Conservation (phyloP, 176 grass and related monocot genomes). For the Hyparrhenia diplandra region DNA sequence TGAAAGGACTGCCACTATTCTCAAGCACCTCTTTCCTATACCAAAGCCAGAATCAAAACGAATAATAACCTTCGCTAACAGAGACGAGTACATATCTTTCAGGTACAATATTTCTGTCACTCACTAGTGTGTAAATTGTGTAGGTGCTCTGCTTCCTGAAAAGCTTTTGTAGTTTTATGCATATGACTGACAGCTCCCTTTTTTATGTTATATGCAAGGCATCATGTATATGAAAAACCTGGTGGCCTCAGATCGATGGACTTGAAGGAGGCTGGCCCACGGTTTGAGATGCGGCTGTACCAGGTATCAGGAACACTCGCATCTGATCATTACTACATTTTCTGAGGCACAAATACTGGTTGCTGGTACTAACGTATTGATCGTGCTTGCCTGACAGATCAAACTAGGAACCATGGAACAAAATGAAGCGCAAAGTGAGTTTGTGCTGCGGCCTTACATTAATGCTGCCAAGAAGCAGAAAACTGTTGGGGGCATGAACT, state of each 20-base stretch:
- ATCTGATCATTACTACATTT: neutral
- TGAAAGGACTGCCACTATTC: slow-evolving; percentile 69
- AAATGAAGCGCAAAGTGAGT: slow-evolving; percentile 64
- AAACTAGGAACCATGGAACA: slow-evolving; percentile 69
- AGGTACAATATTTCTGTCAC: slow-evolving; percentile 35
- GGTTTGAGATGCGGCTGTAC: slow-evolving; percentile 79
- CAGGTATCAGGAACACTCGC: slow-evolving; percentile 32
- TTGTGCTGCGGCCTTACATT: slow-evolving; percentile 54
- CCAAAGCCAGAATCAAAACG: slow-evolving; percentile 79
- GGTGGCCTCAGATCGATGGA: slow-evolving; percentile 71
- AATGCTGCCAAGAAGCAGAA: slow-evolving; percentile 77
- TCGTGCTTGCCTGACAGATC: slow-evolving; percentile 36
- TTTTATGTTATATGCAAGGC: slow-evolving; percentile 37
- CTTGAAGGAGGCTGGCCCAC: slow-evolving; percentile 78
- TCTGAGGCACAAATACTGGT: neutral
- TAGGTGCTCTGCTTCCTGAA: neutral
- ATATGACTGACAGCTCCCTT: neutral
- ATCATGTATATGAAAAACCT: slow-evolving; percentile 78
- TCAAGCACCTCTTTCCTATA: slow-evolving; percentile 86
- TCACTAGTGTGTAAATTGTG: neutral
- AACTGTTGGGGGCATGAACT: slow-evolving; percentile 39
- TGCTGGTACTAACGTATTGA: neutral
- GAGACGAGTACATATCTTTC: slow-evolving; percentile 80
- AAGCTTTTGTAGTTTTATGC: neutral
- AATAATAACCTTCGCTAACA: slow-evolving; percentile 81